Conservation (phyloP, 192 early-diverging fungal genomes). For the Chytriomyces sp. region DNA sequence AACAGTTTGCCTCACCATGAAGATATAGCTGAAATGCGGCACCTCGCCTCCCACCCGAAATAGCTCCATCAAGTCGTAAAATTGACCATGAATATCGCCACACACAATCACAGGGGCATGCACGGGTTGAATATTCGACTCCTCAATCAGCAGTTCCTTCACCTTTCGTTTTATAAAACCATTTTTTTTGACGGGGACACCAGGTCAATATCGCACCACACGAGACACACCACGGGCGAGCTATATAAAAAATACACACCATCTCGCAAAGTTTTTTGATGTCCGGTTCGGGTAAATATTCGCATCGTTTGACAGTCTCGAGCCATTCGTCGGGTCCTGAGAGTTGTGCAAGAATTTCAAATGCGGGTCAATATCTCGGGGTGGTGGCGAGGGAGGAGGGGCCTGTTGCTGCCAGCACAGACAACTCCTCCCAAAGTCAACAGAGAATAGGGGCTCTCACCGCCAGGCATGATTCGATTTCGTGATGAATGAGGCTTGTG, state of each 20-base stretch:
- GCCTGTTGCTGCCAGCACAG: too few relatives aligned
- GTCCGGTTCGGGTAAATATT: constrained; percentile 91
- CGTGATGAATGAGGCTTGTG: too few relatives aligned
- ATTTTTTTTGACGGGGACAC: neutral
- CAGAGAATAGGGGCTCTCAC: too few relatives aligned
- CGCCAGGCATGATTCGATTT: too few relatives aligned
- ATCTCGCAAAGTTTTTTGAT: constrained; percentile 98
- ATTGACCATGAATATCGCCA: constrained; percentile 98
- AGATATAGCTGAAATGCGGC: constrained; percentile 94
- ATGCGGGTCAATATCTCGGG: too few relatives aligned
- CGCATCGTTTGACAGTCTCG: constrained; percentile 85
- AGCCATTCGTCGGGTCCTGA: constrained; percentile 95
- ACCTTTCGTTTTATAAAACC: constrained; percentile 58
- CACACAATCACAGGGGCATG: constrained; percentile 89
- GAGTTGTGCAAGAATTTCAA: neutral
- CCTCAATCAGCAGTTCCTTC: constrained; percentile 96
- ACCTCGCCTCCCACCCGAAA: constrained; percentile 96
- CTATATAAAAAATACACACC: constrained; percentile 55
- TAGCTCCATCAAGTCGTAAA: constrained; percentile 93
- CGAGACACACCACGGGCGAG: neutral
- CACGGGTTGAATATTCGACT: constrained; percentile 99
- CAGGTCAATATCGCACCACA: neutral
- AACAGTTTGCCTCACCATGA: constrained; percentile 74
- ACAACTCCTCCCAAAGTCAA: too few relatives aligned
- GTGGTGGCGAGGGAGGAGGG: too few relatives aligned